Conservation (phyloP, 805 yeast genomes). For the Nakazawaea ambrosiae region DNA sequence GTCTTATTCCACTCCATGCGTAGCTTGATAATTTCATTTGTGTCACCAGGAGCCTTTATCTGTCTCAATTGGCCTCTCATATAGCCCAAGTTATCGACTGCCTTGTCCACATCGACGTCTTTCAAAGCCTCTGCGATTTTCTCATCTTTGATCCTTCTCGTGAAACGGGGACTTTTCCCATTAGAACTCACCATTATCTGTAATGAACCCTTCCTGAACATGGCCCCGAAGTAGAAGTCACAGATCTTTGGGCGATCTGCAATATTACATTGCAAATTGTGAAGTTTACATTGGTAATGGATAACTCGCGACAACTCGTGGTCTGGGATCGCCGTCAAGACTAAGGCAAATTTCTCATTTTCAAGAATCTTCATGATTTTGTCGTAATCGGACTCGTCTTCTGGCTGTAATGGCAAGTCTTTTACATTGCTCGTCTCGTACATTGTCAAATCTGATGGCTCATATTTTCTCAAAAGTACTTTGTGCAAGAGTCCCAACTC, state of each 20-base stretch:
- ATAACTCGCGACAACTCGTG: constrained; percentile 50
- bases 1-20: constrained; percentile 69
- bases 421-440: constrained; percentile 27
- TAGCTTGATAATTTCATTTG: constrained; percentile 36
- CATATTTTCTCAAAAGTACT: constrained; percentile 38
- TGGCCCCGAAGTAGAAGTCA: constrained; percentile 82
- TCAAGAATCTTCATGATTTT: constrained; percentile 27
- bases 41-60: constrained; percentile 35
- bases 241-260: constrained; percentile 83
- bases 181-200: constrained; percentile 81
- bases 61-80: constrained; percentile 44
- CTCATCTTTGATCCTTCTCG: constrained; percentile 51
- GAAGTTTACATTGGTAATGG: constrained; percentile 39
- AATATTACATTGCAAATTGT: constrained; percentile 59
- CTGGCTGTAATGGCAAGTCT: constrained; percentile 18
- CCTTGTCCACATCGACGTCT: constrained; percentile 38
- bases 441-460: constrained; percentile 39
- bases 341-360: constrained; percentile 48
- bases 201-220: constrained; percentile 62
- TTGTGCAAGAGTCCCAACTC: constrained; percentile 33
- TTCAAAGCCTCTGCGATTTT: constrained; percentile 38
- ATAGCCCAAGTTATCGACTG: constrained; percentile 53
- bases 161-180: constrained; percentile 75
- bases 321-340: constrained; percentile 71
- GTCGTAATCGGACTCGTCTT: constrained; percentile 22